phyloP scores from a whole-genome alignment of 1,284 basidiomycete genomes.

The Ganoderma lingzhi region DNA sequence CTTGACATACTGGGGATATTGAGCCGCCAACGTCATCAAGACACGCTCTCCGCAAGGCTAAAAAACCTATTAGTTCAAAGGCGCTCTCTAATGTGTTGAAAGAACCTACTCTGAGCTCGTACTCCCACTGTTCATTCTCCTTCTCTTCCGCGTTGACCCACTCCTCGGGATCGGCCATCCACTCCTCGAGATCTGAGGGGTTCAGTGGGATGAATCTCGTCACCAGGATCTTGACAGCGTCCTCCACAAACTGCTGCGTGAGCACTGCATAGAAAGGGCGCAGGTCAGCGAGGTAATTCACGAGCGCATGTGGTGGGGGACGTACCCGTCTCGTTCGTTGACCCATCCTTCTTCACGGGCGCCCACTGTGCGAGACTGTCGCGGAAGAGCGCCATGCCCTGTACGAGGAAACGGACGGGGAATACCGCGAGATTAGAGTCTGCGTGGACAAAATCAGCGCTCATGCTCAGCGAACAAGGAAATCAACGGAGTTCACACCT shows the following conservation, averaged over 20 bases:
- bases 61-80: slow-evolving; percentile 13
- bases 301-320: not conserved
- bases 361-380: slow-evolving; percentile 83
- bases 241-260: slow-evolving; percentile 77
- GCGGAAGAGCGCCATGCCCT: slow-evolving; percentile 90
- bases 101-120: slow-evolving; percentile 74
- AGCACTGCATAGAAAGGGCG: slow-evolving; percentile 58
- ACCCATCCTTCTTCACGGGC: slow-evolving; percentile 64
- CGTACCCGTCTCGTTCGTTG: slow-evolving; percentile 65
- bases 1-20: slow-evolving; percentile 78
- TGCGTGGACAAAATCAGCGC: slow-evolving; percentile 29
- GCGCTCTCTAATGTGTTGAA: not conserved
- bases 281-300: not conserved
- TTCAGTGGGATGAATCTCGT: slow-evolving; percentile 86
- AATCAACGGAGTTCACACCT: slow-evolving; percentile 50
- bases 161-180: slow-evolving; percentile 89
- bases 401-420: slow-evolving; percentile 83
- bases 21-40: slow-evolving; percentile 78
- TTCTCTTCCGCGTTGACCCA: slow-evolving; percentile 89
- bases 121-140: slow-evolving; percentile 90
- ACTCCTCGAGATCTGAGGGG: slow-evolving; percentile 77
- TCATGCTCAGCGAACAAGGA: not conserved
- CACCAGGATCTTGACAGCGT: slow-evolving; percentile 81
- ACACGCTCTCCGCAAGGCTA: slow-evolving; percentile 91
- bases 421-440: slow-evolving; percentile 63